phyloP scores from a whole-genome alignment of 1,284 basidiomycete species.

The Tilletiopsis washingtonensis region DNA sequence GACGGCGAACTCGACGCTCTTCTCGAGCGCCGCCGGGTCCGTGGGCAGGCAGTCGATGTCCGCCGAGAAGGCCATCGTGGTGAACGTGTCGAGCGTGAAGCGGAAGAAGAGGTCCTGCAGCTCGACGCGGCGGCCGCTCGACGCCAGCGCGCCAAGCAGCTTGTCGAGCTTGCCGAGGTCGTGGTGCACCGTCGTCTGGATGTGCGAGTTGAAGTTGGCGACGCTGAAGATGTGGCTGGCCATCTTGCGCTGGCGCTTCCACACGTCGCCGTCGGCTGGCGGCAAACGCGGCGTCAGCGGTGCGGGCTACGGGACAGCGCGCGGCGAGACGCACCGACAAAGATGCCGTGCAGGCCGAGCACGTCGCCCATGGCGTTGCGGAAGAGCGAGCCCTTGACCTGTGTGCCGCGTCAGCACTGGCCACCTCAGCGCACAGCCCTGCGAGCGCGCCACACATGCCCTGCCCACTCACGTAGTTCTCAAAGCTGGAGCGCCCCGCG shows the following conservation, averaged over 20 bases:
- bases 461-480: slow-evolving; percentile 19
- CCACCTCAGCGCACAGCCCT: too few relatives aligned
- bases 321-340: slow-evolving; percentile 9
- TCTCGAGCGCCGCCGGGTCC: slow-evolving; percentile 21
- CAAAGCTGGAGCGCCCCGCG: too few relatives aligned
- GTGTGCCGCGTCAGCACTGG: background rate
- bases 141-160: slow-evolving; percentile 2
- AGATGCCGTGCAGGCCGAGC: slow-evolving; percentile 29
- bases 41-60: slow-evolving; percentile 21
- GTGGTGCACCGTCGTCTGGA: background rate
- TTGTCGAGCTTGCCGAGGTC: background rate
- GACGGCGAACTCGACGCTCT: slow-evolving; percentile 35
- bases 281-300: background rate
- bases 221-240: slow-evolving; percentile 37
- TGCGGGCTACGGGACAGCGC: background rate
- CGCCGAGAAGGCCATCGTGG: slow-evolving; percentile 19
- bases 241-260: slow-evolving; percentile 42
- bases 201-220: slow-evolving; percentile 23
- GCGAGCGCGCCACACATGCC: background rate
- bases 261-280: slow-evolving; percentile 32
- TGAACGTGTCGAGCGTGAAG: slow-evolving; percentile 30
- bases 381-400: slow-evolving; percentile 21
- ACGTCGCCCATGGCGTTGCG: slow-evolving; percentile 21
- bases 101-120: slow-evolving; percentile 28
- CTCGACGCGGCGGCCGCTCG: slow-evolving; percentile 1